Evolutionary conservation across 2,329 filamentous ascomycete genomes (phyloP).

Genomic region (Sporothrix pseudoabietina): DNA sequence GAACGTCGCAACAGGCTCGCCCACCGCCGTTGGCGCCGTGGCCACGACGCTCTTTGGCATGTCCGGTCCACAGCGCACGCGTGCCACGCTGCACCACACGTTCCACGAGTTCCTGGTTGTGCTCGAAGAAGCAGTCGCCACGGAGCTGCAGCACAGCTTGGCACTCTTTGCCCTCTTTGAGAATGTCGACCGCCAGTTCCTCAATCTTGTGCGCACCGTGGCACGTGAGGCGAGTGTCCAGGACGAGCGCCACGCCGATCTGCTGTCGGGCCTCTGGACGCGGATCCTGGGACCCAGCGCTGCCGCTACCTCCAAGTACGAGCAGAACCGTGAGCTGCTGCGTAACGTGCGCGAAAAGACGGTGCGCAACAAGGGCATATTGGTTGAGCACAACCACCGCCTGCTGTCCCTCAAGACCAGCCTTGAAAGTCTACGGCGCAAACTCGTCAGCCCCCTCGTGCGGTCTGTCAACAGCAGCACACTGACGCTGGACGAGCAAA

Average conservation of each 20-base stretch:
- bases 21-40: slow-evolving; percentile 69
- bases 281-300: slow-evolving; percentile 77
- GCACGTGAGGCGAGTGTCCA: slow-evolving; percentile 81
- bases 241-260: slow-evolving; percentile 76
- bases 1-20: slow-evolving; percentile 53
- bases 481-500: slow-evolving; percentile 80
- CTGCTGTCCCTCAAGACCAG: slow-evolving; percentile 83
- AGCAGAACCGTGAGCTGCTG: slow-evolving; percentile 82
- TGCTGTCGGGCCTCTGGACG: slow-evolving; percentile 83
- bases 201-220: slow-evolving; percentile 82
- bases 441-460: slow-evolving; percentile 82
- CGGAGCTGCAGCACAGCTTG: slow-evolving; percentile 77
- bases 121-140: slow-evolving; percentile 85
- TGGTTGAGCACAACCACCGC: slow-evolving; percentile 84
- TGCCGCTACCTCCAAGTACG: slow-evolving; percentile 79
- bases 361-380: slow-evolving; percentile 80
- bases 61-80: slow-evolving; percentile 78
- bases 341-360: slow-evolving; percentile 78
- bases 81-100: slow-evolving; percentile 77
- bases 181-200: slow-evolving; percentile 84
- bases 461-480: slow-evolving; percentile 68
- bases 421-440: slow-evolving; percentile 79
- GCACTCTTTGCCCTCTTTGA: slow-evolving; percentile 88
- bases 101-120: slow-evolving; percentile 86
- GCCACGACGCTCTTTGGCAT: slow-evolving; percentile 76